phyloP scores from a whole-genome alignment of 192 early-diverging fungal genomes.

The Linnemannia exigua region DNA sequence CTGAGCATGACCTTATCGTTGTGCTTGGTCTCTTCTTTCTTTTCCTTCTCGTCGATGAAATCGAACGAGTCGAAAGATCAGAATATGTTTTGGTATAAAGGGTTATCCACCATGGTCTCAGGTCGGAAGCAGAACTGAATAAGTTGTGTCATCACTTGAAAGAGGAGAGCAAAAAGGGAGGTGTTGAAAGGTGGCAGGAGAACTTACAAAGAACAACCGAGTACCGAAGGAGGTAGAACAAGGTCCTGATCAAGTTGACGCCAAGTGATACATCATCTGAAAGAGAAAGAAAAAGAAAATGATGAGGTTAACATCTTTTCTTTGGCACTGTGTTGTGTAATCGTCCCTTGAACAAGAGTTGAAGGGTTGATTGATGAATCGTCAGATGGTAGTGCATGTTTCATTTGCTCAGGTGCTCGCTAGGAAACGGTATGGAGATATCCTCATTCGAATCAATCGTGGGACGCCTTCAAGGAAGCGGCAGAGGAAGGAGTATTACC shows the following conservation, averaged over 20 bases:
- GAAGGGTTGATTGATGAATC: conserved; percentile 40
- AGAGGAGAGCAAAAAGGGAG: background rate
- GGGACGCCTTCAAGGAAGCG: background rate
- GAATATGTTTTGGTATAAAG: conserved; percentile 52
- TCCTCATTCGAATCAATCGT: conserved; percentile 55
- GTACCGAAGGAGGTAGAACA: background rate
- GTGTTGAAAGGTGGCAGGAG: background rate
- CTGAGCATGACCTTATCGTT: background rate
- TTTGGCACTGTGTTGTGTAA: background rate
- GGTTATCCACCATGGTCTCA: conserved; percentile 57
- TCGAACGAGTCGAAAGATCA: conserved; percentile 35
- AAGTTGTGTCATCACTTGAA: conserved; percentile 51
- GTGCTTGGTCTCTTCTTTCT: background rate
- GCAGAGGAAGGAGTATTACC: background rate
- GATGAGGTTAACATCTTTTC: conserved; percentile 5
- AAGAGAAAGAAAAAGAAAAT: background rate
- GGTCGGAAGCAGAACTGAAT: conserved; percentile 61
- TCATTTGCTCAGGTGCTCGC: conserved; percentile 61
- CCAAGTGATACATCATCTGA: background rate
- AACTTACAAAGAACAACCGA: background rate
- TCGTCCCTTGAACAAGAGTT: background rate
- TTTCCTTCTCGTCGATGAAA: background rate
- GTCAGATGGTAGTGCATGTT: conserved; percentile 63
- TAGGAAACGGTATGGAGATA: conserved; percentile 59
- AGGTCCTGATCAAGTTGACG: background rate